These are phyloP conservation scores for Beauveria asiatica DNA, from an alignment of 2,329 filamentous ascomycete genomes.

Conservation along the genomic window DNA sequence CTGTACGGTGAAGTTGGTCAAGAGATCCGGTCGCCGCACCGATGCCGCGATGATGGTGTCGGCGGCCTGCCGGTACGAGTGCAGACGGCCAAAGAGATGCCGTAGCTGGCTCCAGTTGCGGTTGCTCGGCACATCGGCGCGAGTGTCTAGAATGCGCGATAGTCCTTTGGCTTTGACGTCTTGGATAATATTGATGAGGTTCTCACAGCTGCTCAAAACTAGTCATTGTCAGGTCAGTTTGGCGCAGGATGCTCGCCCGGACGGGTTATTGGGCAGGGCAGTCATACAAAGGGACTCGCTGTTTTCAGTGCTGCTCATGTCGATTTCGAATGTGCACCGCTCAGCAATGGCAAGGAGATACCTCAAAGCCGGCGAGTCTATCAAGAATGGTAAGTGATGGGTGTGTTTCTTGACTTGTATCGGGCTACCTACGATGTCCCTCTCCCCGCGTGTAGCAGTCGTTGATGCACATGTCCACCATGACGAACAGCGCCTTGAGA, in stretches of 20 bases:
- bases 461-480: background rate
- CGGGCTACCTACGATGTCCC: background rate
- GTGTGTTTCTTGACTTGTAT: background rate
- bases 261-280: too few relatives aligned
- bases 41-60: constrained; percentile 11
- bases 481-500: background rate
- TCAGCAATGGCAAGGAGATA: background rate
- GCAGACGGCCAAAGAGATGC: constrained; percentile 19
- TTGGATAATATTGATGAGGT: background rate
- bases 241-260: background rate
- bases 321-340: background rate
- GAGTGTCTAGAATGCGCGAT: background rate
- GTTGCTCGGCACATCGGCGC: constrained; percentile 12
- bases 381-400: background rate
- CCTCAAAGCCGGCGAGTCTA: background rate
- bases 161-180: background rate
- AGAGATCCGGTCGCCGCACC: constrained; percentile 18
- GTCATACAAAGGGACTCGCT: background rate
- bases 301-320: background rate
- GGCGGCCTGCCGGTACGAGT: constrained; percentile 17
- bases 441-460: background rate
- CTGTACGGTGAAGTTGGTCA: background rate
- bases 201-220: background rate
- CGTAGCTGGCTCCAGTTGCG: constrained; percentile 13
- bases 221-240: background rate